These are phyloP conservation scores for Phytophthora pisi DNA, from an alignment of 352 stramenopile species.

Conservation along the genomic window DNA sequence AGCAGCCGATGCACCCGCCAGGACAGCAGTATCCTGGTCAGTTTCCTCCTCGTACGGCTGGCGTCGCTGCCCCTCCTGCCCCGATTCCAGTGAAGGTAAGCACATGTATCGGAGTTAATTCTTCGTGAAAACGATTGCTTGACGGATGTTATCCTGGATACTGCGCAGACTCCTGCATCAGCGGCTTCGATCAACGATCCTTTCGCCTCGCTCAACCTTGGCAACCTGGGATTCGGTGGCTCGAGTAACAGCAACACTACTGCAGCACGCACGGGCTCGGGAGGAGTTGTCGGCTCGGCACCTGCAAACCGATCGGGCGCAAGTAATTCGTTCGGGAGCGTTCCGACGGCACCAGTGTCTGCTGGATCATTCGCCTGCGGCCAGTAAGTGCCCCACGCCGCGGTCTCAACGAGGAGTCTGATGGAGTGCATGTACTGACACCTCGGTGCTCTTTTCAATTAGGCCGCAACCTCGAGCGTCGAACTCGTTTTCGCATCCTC, in stretches of 20 bases:
- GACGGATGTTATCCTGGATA: background rate
- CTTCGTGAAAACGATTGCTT: background rate
- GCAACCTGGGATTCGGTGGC: conserved; percentile 52
- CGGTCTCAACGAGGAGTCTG: background rate
- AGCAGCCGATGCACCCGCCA: conserved; percentile 34
- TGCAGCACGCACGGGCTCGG: conserved; percentile 26
- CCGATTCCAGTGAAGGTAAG: conserved; percentile 49
- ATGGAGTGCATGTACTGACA: conserved; percentile 6
- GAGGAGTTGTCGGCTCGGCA: conserved; percentile 29
- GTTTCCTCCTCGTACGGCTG: conserved; percentile 23
- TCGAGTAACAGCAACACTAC: conserved; percentile 24
- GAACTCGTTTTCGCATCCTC: conserved; percentile 47
- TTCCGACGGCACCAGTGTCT: conserved; percentile 13
- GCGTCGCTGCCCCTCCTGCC: conserved; percentile 18
- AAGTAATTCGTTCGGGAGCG: conserved; percentile 33
- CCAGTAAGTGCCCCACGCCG: conserved; percentile 28
- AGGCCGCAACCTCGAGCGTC: conserved; percentile 26
- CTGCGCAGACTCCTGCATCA: conserved; percentile 30
- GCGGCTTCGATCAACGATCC: conserved; percentile 66
- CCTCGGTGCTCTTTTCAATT: conserved; percentile 7
- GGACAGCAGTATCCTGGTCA: conserved; percentile 43
- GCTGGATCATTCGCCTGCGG: conserved; percentile 50
- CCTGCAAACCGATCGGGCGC: conserved; percentile 15
- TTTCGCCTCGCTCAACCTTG: conserved; percentile 74
- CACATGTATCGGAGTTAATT: background rate